These are phyloP conservation scores for Rheum nobile DNA, from an alignment of 148 eudicot genomes.

Conservation along the genomic window DNA sequence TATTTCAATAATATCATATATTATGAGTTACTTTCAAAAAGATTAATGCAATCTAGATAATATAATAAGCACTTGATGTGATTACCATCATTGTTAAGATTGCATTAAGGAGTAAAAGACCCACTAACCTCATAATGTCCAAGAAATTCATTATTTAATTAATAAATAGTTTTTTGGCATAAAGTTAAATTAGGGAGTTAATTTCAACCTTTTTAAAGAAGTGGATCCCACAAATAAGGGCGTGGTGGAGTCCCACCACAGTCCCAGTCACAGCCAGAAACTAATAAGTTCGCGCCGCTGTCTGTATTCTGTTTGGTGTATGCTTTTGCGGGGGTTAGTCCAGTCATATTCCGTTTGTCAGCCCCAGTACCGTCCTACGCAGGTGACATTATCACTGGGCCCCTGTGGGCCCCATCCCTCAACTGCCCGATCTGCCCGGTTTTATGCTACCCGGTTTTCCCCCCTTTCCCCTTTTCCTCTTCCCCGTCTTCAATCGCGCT, in stretches of 20 bases:
- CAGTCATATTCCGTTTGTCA: conserved; percentile 10
- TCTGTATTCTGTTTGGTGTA: neutral
- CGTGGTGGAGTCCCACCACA: neutral
- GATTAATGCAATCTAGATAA: no score
- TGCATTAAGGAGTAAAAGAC: neutral
- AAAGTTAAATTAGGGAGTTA: no score
- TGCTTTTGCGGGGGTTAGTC: neutral
- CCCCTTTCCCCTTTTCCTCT: neutral
- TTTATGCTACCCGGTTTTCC: conserved; percentile 11
- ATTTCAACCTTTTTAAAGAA: neutral
- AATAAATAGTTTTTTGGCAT: no score
- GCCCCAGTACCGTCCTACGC: conserved; percentile 4
- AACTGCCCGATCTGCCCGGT: conserved; percentile 12
- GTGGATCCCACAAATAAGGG: neutral
- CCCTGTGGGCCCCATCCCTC: neutral
- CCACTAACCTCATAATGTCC: neutral
- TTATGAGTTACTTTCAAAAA: neutral
- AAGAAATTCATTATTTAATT: no score
- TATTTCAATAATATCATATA: no score
- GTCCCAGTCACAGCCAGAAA: neutral
- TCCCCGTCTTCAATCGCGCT: no score
- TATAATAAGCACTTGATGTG: neutral
- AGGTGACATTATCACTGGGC: conserved; percentile 4
- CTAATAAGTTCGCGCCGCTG: neutral
- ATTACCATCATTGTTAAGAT: neutral